phyloP scores from a whole-genome alignment of 495 filamentous ascomycete species.

The Lasiosphaeriaceae sp. region DNA sequence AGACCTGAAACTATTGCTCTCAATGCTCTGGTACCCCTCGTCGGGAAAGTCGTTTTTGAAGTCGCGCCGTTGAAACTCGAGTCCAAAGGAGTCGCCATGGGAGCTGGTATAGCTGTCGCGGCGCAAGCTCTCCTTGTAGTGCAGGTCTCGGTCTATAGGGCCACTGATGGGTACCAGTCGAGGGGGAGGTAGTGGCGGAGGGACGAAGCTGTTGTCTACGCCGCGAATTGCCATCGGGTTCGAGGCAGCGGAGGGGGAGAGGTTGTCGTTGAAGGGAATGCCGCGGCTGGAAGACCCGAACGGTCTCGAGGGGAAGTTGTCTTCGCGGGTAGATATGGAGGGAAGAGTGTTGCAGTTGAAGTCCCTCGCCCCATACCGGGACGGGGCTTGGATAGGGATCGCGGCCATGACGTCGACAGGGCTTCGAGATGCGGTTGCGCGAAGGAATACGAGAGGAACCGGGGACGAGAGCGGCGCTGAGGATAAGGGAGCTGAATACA shows the following conservation, averaged over 20 bases:
- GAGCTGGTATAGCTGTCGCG: conserved; percentile 16
- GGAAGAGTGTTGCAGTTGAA: conserved; percentile 21
- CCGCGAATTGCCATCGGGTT: conserved; percentile 36
- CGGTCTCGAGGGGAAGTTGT: conserved; percentile 7
- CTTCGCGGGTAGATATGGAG: conserved; percentile 27
- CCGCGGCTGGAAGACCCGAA: conserved; percentile 15
- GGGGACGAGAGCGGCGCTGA: background rate
- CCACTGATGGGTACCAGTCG: conserved; percentile 35
- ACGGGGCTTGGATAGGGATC: conserved; percentile 23
- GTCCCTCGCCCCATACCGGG: conserved; percentile 18
- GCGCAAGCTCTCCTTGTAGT: conserved; percentile 24
- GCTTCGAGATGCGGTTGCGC: background rate
- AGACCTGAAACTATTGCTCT: conserved; percentile 35
- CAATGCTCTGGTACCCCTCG: conserved; percentile 52
- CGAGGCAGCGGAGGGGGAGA: conserved; percentile 30
- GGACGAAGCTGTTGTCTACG: conserved; percentile 21
- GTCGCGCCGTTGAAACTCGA: conserved; percentile 21
- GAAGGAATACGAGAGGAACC: background rate
- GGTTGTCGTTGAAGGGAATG: conserved; percentile 20
- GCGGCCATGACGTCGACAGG: conserved; percentile 19
- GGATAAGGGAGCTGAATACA: conserved; percentile 7
- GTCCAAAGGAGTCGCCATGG: conserved; percentile 25
- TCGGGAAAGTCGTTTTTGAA: conserved; percentile 33
- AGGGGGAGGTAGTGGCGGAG: conserved; percentile 50
- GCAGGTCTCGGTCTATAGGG: conserved; percentile 29